Evolutionary conservation across 176 grass and related monocot species (phyloP).

Genomic region (Hordeum marinum): DNA sequence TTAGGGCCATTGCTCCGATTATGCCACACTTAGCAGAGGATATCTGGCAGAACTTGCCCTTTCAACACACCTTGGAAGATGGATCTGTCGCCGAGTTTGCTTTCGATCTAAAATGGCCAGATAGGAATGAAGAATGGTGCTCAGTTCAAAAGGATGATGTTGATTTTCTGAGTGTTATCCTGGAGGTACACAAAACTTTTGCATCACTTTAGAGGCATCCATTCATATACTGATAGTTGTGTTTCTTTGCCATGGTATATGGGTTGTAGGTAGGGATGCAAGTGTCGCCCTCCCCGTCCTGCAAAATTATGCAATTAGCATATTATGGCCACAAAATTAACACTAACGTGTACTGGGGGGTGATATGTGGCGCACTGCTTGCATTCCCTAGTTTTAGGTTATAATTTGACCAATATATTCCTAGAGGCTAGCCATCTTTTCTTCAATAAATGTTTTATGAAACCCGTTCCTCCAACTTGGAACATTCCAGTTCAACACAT

Average conservation of each 20-base stretch:
- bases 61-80: conserved; percentile 65
- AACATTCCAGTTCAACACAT: background rate
- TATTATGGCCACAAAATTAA: background rate
- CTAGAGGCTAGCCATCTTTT: background rate
- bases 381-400: background rate
- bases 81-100: conserved; percentile 67
- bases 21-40: conserved; percentile 96
- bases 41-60: conserved; percentile 96
- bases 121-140: conserved; percentile 61
- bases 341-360: background rate
- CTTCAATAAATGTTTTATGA: background rate
- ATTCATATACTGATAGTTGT: background rate
- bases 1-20: conserved; percentile 88
- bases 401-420: background rate
- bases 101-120: conserved; percentile 93
- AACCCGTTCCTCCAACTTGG: conserved; percentile 4
- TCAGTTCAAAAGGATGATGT: conserved; percentile 52
- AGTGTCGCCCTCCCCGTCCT: background rate
- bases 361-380: background rate
- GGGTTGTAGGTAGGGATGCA: background rate
- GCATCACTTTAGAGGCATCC: background rate
- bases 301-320: background rate
- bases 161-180: conserved; percentile 69
- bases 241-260: conserved; percentile 9
- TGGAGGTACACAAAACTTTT: conserved; percentile 54